Conservation (phyloP, 192 early-diverging fungal species). For the Coemansia guatemalensis region DNA sequence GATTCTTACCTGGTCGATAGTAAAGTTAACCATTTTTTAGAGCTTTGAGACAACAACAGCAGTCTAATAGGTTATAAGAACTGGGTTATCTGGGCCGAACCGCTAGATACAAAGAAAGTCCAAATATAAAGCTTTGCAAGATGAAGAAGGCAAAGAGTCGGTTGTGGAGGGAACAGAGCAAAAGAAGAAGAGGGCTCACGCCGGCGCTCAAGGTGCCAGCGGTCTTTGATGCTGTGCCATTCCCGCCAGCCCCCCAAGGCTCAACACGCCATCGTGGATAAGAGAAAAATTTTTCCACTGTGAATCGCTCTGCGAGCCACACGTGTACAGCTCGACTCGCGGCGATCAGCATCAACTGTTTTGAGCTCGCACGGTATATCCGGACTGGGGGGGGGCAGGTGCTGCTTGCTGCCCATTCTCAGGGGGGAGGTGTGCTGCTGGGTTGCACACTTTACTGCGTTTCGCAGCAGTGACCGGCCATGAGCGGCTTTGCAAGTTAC, state of each 20-base stretch:
- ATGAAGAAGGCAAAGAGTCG: conserved; percentile 8
- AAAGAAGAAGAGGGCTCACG: conserved; percentile 6
- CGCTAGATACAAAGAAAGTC: conserved; percentile 8
- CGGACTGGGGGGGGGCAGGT: neutral
- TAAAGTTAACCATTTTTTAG: conserved; percentile 54
- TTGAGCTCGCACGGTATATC: neutral
- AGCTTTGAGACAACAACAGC: neutral
- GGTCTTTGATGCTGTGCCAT: neutral
- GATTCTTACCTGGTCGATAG: conserved; percentile 53
- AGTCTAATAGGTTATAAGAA: neutral
- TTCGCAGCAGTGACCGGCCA: too few species aligned
- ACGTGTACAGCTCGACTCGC: neutral
- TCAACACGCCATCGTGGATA: neutral
- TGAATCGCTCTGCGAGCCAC: conserved; percentile 5
- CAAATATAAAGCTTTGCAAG: conserved; percentile 9
- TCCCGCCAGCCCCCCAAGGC: neutral
- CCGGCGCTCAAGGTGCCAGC: neutral
- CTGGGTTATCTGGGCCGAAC: neutral
- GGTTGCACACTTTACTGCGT: too few species aligned
- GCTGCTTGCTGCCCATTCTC: too few species aligned
- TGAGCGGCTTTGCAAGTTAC: too few species aligned
- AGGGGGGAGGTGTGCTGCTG: too few species aligned
- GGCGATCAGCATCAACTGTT: neutral
- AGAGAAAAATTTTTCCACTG: conserved; percentile 15
- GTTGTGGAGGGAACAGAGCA: neutral